Conservation (phyloP, 345 rosid genomes). For the Camelina neglecta region DNA sequence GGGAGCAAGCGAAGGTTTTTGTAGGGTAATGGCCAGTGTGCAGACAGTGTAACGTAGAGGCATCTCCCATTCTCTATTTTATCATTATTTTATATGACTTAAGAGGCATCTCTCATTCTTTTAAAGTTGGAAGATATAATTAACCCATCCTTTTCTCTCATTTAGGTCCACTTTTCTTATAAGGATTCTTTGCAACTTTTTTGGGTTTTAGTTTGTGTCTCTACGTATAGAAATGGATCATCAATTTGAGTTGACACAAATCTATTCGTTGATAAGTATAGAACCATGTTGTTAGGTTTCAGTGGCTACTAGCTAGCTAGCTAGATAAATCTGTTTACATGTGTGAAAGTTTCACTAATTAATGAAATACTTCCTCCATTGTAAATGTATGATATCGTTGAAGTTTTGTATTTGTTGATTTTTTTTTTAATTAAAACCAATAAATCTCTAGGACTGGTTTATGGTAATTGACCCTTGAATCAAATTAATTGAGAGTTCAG, state of each 20-base stretch:
- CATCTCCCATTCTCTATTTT: slow-evolving; percentile 8
- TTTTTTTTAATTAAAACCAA: background rate
- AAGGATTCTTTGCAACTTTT: background rate
- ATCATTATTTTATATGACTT: no score
- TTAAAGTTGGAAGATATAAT: background rate
- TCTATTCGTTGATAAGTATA: background rate
- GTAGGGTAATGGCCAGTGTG: slow-evolving; percentile 17
- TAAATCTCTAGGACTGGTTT: background rate
- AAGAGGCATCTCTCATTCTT: no score
- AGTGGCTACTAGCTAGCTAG: background rate
- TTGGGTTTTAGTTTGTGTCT: slow-evolving; percentile 29
- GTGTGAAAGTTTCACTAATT: background rate
- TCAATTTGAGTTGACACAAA: background rate
- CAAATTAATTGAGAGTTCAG: background rate
- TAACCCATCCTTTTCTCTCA: slow-evolving; percentile 8
- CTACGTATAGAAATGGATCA: background rate
- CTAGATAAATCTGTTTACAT: background rate
- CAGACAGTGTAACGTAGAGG: background rate
- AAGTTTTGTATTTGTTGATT: background rate
- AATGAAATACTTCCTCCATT: background rate
- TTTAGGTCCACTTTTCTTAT: slow-evolving; percentile 16
- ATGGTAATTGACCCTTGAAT: background rate
- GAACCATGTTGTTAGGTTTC: background rate
- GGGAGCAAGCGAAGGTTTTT: slow-evolving; percentile 12
- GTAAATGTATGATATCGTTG: background rate